These are phyloP conservation scores for Sapria himalayana DNA, from an alignment of 345 rosid species.

Conservation along the genomic window DNA sequence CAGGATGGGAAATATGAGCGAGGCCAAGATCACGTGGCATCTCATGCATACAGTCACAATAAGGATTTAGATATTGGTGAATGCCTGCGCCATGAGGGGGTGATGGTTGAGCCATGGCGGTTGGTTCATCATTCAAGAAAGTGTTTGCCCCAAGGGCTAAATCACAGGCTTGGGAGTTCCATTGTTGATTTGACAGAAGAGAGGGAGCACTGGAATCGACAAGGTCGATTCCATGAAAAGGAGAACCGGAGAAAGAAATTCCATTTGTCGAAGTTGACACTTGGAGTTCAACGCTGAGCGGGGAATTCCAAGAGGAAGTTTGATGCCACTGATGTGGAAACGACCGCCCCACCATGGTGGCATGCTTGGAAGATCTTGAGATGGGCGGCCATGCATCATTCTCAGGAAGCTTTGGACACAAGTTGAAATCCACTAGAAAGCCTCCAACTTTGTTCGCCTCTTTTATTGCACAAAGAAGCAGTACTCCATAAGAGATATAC, in stretches of 20 bases:
- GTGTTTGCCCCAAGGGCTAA: constrained; percentile 16
- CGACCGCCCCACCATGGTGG: constrained; percentile 13
- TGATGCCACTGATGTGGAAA: constrained; percentile 23
- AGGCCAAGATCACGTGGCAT: constrained; percentile 30
- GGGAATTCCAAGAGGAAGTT: constrained; percentile 23
- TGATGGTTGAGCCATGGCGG: constrained; percentile 31
- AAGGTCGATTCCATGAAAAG: constrained; percentile 27
- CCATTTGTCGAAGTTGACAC: constrained; percentile 30
- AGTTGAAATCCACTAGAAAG: constrained; percentile 32
- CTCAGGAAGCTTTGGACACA: constrained; percentile 19
- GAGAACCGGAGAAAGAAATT: constrained; percentile 24
- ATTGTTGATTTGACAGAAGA: constrained; percentile 97
- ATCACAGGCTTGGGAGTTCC: constrained; percentile 25
- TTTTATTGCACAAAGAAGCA: constrained; percentile 14
- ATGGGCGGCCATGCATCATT: constrained; percentile 24
- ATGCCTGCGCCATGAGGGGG: constrained; percentile 17
- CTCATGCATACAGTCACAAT: constrained; percentile 15
- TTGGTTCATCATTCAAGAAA: constrained; percentile 20
- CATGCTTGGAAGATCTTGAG: constrained; percentile 14
- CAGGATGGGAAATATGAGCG: constrained; percentile 26
- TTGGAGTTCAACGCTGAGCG: constrained; percentile 26
- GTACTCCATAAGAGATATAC: background rate
- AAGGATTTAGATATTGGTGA: constrained; percentile 23
- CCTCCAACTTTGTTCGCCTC: constrained; percentile 28
- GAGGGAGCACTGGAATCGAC: constrained; percentile 89